Evolutionary conservation across 2,329 filamentous ascomycete genomes (phyloP).

Genomic region (Lasiodiplodia hormozganensis): DNA sequence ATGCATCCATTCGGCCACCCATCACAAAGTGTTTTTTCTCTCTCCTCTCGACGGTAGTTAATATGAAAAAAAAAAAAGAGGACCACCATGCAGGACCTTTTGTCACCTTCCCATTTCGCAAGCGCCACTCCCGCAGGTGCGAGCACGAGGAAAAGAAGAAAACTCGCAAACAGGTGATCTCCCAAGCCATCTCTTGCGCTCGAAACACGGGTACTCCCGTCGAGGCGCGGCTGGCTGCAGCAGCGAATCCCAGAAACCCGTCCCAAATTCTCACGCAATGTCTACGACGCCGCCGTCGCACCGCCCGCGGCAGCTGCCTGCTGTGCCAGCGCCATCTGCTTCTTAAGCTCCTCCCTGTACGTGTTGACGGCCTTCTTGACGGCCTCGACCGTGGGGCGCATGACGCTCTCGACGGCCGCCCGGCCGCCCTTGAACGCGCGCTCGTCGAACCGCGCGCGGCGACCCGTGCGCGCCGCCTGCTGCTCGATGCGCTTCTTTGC

Average conservation of each 20-base stretch:
- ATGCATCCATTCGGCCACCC: too few species aligned
- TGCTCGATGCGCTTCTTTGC: constrained; percentile 64
- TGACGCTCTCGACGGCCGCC: constrained; percentile 76
- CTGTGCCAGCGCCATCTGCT: constrained; percentile 53
- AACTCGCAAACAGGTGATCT: not conserved
- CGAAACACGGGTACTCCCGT: too few species aligned
- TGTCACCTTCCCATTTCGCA: too few species aligned
- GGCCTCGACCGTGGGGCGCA: constrained; percentile 75
- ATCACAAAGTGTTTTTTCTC: too few species aligned
- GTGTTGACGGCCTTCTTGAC: constrained; percentile 73
- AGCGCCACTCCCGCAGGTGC: too few species aligned
- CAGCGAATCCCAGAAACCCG: too few species aligned
- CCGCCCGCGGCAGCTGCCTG: constrained; percentile 10
- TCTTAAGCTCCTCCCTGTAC: constrained; percentile 73
- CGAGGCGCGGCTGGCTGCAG: too few species aligned
- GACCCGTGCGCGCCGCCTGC: constrained; percentile 74
- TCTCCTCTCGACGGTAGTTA: too few species aligned
- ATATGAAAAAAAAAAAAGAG: too few species aligned
- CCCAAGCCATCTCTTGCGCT: too few species aligned
- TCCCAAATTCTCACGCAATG: not conserved
- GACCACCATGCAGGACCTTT: too few species aligned
- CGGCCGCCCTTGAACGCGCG: constrained; percentile 65
- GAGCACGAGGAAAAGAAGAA: not conserved
- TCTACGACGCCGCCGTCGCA: not conserved
- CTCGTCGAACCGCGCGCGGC: constrained; percentile 71